Conservation (phyloP, 2,329 filamentous ascomycete species). For the Aspergillus texensis region DNA sequence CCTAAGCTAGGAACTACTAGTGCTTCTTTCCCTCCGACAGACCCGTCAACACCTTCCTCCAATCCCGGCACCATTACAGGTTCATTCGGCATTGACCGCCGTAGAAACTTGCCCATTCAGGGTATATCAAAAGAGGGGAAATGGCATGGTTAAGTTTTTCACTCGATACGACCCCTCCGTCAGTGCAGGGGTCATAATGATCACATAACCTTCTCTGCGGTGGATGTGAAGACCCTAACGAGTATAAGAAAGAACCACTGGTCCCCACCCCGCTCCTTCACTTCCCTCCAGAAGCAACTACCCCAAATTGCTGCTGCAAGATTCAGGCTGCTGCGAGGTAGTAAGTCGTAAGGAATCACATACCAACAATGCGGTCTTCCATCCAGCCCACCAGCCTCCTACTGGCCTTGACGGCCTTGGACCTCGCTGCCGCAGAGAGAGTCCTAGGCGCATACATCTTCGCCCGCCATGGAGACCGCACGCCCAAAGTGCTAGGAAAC, state of each 20-base stretch:
- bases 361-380: constrained; percentile 30
- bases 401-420: constrained; percentile 29
- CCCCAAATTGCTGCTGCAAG: not conserved
- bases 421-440: constrained; percentile 57
- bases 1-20: not conserved
- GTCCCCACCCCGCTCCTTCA: not conserved
- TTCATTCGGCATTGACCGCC: not conserved
- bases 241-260: not conserved
- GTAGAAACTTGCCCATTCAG: not conserved
- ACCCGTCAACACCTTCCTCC: not conserved
- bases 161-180: not conserved
- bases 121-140: not conserved
- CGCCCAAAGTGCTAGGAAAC: constrained; percentile 72
- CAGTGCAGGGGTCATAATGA: constrained; percentile 6
- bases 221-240: not conserved
- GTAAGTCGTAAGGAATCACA: not conserved
- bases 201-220: not conserved
- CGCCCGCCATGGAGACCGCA: constrained; percentile 86
- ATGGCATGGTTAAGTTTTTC: not conserved
- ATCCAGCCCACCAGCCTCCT: constrained; percentile 26
- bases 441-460: constrained; percentile 84
- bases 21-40: not conserved
- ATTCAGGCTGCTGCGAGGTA: not conserved
- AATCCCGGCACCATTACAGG: not conserved
- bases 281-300: not conserved